phyloP scores from a whole-genome alignment of 805 yeast genomes.

The Metschnikowia corniflorae region DNA sequence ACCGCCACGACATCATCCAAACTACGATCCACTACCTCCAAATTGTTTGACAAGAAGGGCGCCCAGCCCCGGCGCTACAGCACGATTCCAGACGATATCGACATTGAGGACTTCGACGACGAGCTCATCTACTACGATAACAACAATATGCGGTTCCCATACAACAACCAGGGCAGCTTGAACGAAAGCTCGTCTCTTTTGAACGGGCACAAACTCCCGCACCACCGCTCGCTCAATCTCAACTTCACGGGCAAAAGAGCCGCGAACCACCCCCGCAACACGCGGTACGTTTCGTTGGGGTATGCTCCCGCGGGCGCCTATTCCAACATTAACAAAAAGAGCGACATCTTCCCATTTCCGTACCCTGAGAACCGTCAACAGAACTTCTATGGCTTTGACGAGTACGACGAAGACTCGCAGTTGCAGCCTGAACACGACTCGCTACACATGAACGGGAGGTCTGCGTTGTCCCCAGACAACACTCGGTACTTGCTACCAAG shows the following conservation, averaged over 20 bases:
- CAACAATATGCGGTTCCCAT: constrained; percentile 35
- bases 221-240: constrained; percentile 39
- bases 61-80: constrained; percentile 71
- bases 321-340: constrained; percentile 10
- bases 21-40: constrained; percentile 66
- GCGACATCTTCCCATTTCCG: constrained; percentile 34
- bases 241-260: constrained; percentile 26
- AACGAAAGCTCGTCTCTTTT: constrained; percentile 34
- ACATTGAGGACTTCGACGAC: constrained; percentile 52
- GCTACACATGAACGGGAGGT: constrained; percentile 13
- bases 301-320: constrained; percentile 21
- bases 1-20: constrained; percentile 37
- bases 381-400: constrained; percentile 38
- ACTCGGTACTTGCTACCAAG: constrained; percentile 29
- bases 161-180: constrained; percentile 19
- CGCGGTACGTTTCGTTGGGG: constrained; percentile 38
- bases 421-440: not conserved
- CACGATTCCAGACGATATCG: constrained; percentile 62
- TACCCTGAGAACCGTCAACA: constrained; percentile 27
- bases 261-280: constrained; percentile 21
- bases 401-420: constrained; percentile 34
- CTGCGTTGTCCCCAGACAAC: constrained; percentile 21
- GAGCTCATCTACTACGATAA: constrained; percentile 47
- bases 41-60: constrained; percentile 68
- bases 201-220: constrained; percentile 29